phyloP scores from a whole-genome alignment of 257 asterid species.

The Leptodermis oblonga region DNA sequence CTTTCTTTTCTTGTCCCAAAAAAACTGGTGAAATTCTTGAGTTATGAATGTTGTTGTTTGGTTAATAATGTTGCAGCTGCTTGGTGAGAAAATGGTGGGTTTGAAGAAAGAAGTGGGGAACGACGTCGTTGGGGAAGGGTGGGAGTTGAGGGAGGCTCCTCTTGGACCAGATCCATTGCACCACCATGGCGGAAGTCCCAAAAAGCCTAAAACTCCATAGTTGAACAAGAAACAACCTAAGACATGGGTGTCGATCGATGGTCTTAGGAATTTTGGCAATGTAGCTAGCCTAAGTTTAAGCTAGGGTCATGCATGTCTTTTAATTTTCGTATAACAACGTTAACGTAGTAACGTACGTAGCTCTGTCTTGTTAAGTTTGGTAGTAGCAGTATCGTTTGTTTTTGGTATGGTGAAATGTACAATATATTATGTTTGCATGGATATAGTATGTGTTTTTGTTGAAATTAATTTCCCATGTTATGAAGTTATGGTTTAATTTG shows the following conservation, averaged over 20 bases:
- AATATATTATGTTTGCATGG: too few relatives aligned
- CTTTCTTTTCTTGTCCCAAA: neutral
- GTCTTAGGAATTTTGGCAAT: constrained; percentile 3
- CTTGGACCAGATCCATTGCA: constrained; percentile 40
- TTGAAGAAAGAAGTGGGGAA: neutral
- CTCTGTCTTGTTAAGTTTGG: too few relatives aligned
- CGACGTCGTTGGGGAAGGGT: neutral
- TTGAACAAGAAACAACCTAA: neutral
- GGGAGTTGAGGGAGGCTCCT: constrained; percentile 35
- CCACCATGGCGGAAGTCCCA: constrained; percentile 32
- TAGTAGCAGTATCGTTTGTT: too few relatives aligned
- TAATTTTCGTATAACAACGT: too few relatives aligned
- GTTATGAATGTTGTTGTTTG: neutral
- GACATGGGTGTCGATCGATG: neutral
- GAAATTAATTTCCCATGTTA: too few relatives aligned
- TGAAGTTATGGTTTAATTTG: too few relatives aligned
- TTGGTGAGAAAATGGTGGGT: neutral
- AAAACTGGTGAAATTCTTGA: neutral
- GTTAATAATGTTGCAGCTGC: constrained; percentile 15
- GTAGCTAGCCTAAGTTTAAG: too few relatives aligned
- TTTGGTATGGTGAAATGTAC: too few relatives aligned
- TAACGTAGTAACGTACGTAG: too few relatives aligned
- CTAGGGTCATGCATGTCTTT: too few relatives aligned
- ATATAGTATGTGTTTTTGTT: too few relatives aligned
- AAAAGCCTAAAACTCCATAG: constrained; percentile 22